Evolutionary conservation across 345 rosid genomes (phyloP).

Genomic region (Ceriops decandra): DNA sequence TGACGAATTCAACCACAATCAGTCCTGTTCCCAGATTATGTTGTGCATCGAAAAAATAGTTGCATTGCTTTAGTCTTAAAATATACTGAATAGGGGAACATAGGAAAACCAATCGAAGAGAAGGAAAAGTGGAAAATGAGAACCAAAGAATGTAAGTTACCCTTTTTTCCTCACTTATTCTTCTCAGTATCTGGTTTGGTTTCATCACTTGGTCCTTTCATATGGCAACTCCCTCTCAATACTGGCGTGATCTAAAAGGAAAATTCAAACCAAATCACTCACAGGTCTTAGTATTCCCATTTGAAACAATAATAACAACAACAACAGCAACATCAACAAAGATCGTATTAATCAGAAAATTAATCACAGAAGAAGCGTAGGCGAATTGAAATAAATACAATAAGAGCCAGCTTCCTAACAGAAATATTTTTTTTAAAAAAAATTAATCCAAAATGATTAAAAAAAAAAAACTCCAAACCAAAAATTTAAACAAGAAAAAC

Average conservation of each 20-base stretch:
- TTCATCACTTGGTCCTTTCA: conserved; percentile 36
- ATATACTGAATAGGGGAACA: not conserved
- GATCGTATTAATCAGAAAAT: too few species aligned
- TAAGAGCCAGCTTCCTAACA: too few species aligned
- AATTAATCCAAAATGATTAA: not conserved
- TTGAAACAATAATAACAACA: not conserved
- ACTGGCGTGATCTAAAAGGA: conserved; percentile 41
- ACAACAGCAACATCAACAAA: too few species aligned
- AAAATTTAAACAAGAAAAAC: not conserved
- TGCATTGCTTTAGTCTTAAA: not conserved
- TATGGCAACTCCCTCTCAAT: conserved; percentile 34
- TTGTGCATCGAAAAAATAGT: too few species aligned
- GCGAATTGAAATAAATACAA: too few species aligned
- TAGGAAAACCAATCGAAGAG: not conserved
- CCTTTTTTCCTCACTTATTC: conserved; percentile 47
- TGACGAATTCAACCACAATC: too few species aligned
- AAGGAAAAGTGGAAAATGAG: not conserved
- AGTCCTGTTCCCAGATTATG: too few species aligned
- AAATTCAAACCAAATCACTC: conserved; percentile 16
- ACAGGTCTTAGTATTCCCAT: not conserved
- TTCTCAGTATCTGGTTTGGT: conserved; percentile 32
- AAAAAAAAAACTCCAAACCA: not conserved
- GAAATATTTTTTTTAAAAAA: too few species aligned
- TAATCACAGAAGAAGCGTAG: too few species aligned
- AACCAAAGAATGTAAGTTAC: conserved; percentile 35